phyloP scores from a whole-genome alignment of 75 land plant species.

The Pinus tabuliformis region DNA sequence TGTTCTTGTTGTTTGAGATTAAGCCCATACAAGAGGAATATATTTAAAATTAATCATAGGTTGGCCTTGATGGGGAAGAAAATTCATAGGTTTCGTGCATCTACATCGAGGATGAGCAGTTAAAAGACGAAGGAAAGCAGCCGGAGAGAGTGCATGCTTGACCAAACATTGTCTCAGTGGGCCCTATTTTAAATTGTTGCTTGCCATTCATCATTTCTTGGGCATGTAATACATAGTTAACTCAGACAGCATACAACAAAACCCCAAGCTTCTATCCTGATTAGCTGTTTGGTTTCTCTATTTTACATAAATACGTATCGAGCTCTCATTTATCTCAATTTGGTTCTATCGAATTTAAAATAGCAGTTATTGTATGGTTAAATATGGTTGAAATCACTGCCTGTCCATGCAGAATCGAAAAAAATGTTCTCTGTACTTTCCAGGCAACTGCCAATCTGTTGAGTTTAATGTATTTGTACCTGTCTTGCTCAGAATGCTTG shows the following conservation, averaged over 20 bases:
- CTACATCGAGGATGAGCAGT: not conserved
- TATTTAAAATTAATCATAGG: slow-evolving; percentile 2
- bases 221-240: not conserved
- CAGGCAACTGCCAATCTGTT: not conserved
- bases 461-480: not conserved
- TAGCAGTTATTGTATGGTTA: not conserved
- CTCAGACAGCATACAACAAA: not conserved
- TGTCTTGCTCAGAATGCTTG: not conserved
- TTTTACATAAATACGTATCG: not conserved
- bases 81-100: not conserved
- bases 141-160: not conserved
- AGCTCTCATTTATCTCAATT: not conserved
- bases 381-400: not conserved
- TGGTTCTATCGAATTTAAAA: not conserved
- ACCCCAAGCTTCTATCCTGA: not conserved
- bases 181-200: not conserved
- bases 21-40: not conserved
- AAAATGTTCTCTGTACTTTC: too few species aligned
- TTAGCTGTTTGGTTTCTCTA: not conserved
- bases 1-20: slow-evolving; percentile 1
- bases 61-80: not conserved
- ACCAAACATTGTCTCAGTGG: not conserved
- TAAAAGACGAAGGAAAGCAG: not conserved
- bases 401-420: not conserved
- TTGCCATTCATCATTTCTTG: not conserved